phyloP scores from a whole-genome alignment of 2,329 filamentous ascomycete genomes.

The Penicillium sp. region DNA sequence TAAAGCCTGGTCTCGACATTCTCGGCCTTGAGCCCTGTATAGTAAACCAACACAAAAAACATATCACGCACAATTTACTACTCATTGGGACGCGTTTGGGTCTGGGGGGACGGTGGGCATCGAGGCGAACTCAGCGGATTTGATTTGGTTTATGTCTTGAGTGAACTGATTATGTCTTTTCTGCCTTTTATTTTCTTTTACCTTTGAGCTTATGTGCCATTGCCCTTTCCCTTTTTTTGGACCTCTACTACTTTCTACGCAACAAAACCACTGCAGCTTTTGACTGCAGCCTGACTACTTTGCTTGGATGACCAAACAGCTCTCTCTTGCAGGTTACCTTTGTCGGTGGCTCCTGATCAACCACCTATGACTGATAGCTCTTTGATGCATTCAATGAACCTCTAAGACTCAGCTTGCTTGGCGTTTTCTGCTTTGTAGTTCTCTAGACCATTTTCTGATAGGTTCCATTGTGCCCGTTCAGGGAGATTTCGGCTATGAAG shows the following conservation, averaged over 20 bases:
- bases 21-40: conserved; percentile 41
- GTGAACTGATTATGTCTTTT: conserved; percentile 31
- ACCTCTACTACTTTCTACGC: conserved; percentile 13
- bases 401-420: not conserved
- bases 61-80: conserved; percentile 30
- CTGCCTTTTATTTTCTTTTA: conserved; percentile 20
- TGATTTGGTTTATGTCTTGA: conserved; percentile 38
- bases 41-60: conserved; percentile 40
- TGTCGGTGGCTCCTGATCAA: conserved; percentile 18
- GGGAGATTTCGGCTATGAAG: not conserved
- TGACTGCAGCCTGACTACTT: conserved; percentile 20
- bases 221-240: conserved; percentile 12
- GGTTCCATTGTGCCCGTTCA: not conserved
- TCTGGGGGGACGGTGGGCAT: conserved; percentile 39
- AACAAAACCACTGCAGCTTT: conserved; percentile 23
- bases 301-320: conserved; percentile 10
- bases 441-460: not conserved
- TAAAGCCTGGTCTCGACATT: conserved; percentile 22
- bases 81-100: conserved; percentile 45
- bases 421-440: not conserved
- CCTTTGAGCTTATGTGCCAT: conserved; percentile 28
- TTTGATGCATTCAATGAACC: conserved; percentile 4
- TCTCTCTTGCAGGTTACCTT: conserved; percentile 12
- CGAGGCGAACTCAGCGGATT: conserved; percentile 45
- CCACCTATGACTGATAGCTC: conserved; percentile 11